Evolutionary conservation across 495 filamentous ascomycete genomes (phyloP).

Genomic region (Schizothecium vesticola): DNA sequence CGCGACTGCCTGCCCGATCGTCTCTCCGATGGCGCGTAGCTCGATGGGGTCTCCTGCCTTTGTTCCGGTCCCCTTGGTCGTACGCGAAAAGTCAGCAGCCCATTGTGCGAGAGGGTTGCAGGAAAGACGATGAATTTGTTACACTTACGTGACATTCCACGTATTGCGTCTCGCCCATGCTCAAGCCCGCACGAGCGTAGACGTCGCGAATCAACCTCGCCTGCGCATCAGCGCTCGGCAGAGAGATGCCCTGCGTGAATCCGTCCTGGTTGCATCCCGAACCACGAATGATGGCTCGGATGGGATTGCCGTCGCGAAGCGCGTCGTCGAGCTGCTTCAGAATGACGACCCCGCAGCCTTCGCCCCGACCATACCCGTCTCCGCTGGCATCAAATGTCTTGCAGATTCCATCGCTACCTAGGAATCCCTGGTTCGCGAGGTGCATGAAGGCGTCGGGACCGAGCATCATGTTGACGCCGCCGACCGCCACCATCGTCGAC

Average conservation of each 20-base stretch:
- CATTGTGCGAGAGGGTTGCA: too few species aligned
- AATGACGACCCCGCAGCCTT: constrained; percentile 43
- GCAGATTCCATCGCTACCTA: constrained; percentile 19
- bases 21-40: neutral
- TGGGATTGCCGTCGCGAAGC: constrained; percentile 38
- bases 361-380: constrained; percentile 48
- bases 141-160: constrained; percentile 44
- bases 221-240: constrained; percentile 45
- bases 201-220: constrained; percentile 36
- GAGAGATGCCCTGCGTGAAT: constrained; percentile 40
- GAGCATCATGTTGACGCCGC: constrained; percentile 25
- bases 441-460: constrained; percentile 6
- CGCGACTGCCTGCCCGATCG: neutral
- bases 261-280: constrained; percentile 48
- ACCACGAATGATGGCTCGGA: constrained; percentile 51
- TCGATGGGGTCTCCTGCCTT: neutral
- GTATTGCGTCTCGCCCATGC: constrained; percentile 36
- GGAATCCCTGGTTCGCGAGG: neutral
- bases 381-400: constrained; percentile 24
- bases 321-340: constrained; percentile 48
- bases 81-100: too few species aligned
- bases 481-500: constrained; percentile 33
- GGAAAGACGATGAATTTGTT: too few species aligned
- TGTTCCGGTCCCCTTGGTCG: too few species aligned
- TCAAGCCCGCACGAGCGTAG: constrained; percentile 39